Conservation (phyloP, 805 yeast genomes). For the Kuraishia borneana region DNA sequence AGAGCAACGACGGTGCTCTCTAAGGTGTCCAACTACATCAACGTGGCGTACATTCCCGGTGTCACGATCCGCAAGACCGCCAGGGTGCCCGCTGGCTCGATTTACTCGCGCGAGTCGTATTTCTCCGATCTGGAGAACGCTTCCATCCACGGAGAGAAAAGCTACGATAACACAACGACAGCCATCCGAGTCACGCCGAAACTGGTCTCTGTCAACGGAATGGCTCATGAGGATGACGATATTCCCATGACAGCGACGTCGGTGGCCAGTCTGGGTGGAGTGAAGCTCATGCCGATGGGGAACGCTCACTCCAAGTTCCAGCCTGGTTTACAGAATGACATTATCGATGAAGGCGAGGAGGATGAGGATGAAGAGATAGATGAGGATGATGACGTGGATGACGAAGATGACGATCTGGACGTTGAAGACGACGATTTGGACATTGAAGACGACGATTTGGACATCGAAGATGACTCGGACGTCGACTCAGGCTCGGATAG, state of each 20-base stretch:
- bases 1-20: constrained; percentile 58
- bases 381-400: neutral
- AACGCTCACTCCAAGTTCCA: neutral
- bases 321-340: constrained; percentile 3
- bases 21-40: constrained; percentile 78
- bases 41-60: constrained; percentile 91
- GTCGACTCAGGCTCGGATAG: constrained; percentile 1
- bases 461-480: neutral
- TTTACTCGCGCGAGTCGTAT: constrained; percentile 27
- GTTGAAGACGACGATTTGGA: no score
- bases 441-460: neutral
- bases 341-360: constrained; percentile 2
- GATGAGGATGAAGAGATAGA: constrained; percentile 1
- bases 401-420: neutral
- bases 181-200: constrained; percentile 71
- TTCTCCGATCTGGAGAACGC: constrained; percentile 35
- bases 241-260: neutral
- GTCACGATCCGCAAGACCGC: constrained; percentile 53
- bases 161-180: constrained; percentile 42
- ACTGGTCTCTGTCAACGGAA: constrained; percentile 36
- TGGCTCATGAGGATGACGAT: constrained; percentile 4
- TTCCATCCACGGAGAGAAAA: constrained; percentile 31
- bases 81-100: constrained; percentile 27
- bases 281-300: neutral
- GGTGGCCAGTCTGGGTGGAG: constrained; percentile 2